Evolutionary conservation across 306 rosid species (phyloP), one percentile per base, ranked within the genome.

Genomic region (Vicia sativa): DNA sequence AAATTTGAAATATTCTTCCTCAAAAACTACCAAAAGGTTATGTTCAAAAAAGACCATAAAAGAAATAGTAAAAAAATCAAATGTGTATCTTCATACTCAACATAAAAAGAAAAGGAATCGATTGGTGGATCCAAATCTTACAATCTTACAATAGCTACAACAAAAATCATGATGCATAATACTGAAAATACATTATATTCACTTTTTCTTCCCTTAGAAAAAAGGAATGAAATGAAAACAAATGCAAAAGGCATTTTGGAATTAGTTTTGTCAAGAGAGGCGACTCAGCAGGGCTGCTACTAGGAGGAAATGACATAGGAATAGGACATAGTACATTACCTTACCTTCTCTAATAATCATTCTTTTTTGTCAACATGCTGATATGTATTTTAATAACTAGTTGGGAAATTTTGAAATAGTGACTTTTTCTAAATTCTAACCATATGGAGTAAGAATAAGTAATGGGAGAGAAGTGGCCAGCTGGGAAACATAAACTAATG

Each of bases 261-360:
- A 77, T 73, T 65, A 60, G 72, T 65, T 77, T 81, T n/a, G 79
- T 71, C 84, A 82, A 73, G 74, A 68, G 61, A 64, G 79, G 81
- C 78, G 72, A 63, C 83, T 62, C 2, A 29, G 48, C 5, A 37
- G 74, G 62, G 78, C 42, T 35, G 73, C 59, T 43, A 41, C 59
- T 35, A 41, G 12, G 9, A 62, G 55, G 45, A 52, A 72, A 57
- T 49, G 66, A 57, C 54, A 70, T 61, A 71, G 39, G 25, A 56
- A 62, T 31, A 56, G 67, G 67, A 66, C 26, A 73, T 18, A 55
- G 3, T 13, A 26, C 6, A 19, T 18, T 38, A 67, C 1, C 12
- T 23, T 23, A 68, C 42, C 58, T 26, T 59, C 3, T 46, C 31
- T 18, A 16, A 16, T 38, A 41, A 63, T 70, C 14, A 31, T 56